Evolutionary conservation across 352 stramenopile species (phyloP).

Genomic region (Phytophthora litchii): DNA sequence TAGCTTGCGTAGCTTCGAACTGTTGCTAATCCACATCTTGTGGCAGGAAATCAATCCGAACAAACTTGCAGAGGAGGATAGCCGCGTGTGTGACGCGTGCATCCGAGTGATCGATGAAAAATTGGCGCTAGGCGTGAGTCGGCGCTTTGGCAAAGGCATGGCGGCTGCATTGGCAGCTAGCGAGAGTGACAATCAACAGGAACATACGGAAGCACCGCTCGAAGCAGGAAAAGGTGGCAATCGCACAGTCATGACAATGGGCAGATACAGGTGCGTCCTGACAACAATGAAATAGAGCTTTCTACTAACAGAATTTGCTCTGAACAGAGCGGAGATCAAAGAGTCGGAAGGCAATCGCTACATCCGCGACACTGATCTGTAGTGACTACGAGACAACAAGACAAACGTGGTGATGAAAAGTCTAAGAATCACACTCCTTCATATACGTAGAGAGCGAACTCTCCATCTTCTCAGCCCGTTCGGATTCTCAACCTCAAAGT

Average conservation of each 20-base stretch:
- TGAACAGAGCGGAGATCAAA: conserved; percentile 82
- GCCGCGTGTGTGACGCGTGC: conserved; percentile 80
- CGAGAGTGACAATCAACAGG: conserved; percentile 44
- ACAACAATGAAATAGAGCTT: background rate
- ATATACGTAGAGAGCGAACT: no score
- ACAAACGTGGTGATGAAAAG: background rate
- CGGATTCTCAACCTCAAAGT: background rate
- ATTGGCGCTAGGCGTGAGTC: conserved; percentile 71
- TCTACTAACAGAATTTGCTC: background rate
- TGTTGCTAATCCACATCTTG: background rate
- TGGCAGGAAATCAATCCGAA: conserved; percentile 66
- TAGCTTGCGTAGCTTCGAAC: background rate
- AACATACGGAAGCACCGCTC: conserved; percentile 36
- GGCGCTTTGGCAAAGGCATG: conserved; percentile 67
- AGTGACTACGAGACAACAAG: background rate
- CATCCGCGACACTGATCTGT: conserved; percentile 87
- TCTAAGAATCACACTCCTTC: conserved; percentile 9
- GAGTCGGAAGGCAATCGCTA: conserved; percentile 90
- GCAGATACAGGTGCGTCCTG: conserved; percentile 77
- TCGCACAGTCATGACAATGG: conserved; percentile 76
- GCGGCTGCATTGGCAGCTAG: conserved; percentile 21
- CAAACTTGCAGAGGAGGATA: conserved; percentile 69
- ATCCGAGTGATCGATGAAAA: conserved; percentile 89
- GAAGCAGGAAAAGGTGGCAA: conserved; percentile 59
- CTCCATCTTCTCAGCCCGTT: background rate